A percentile compares a stretch with the other conserved stretches of the same genome.
Evolutionary conservation across 257 asterid genomes (phyloP).

Genomic region (Fraxinus americana): DNA sequence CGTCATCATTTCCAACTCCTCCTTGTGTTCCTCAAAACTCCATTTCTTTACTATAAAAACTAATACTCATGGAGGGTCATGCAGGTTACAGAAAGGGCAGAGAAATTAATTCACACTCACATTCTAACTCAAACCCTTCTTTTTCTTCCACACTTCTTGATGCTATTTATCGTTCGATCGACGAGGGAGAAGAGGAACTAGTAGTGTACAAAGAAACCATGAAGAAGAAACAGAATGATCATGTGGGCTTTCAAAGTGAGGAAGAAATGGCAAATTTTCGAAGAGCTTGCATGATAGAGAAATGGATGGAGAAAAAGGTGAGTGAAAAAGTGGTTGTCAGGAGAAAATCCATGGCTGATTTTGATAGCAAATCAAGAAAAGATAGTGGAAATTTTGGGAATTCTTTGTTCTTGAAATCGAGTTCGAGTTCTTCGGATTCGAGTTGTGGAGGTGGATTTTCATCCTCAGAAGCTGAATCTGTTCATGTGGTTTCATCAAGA

Average conservation of each 20-base stretch:
- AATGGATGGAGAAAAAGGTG: conserved; percentile 81
- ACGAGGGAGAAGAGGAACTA: conserved; percentile 28
- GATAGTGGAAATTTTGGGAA: conserved; percentile 26
- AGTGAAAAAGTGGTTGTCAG: conserved; percentile 41
- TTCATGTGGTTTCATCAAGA: conserved; percentile 21
- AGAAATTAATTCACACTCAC: neutral
- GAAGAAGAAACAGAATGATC: conserved; percentile 39
- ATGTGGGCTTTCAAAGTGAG: conserved; percentile 31
- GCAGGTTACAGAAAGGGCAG: neutral
- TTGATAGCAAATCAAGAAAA: conserved; percentile 42
- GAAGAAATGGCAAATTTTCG: conserved; percentile 63
- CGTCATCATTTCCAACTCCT: conserved; percentile 25
- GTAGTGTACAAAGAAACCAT: conserved; percentile 34
- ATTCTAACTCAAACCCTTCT: conserved; percentile 43
- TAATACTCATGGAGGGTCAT: neutral
- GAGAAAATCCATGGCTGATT: conserved; percentile 54
- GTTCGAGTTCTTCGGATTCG: conserved; percentile 76
- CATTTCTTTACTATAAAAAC: neutral
- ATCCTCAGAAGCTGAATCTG: conserved; percentile 58
- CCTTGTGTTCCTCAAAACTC: neutral
- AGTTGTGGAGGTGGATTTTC: conserved; percentile 60
- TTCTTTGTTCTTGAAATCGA: conserved; percentile 42
- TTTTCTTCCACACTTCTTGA: conserved; percentile 69
- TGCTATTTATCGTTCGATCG: conserved; percentile 59
- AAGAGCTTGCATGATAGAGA: conserved; percentile 76